Percentiles rank a stretch among this genome's conserved stretches.
These are phyloP conservation scores for Dactylis glomerata DNA, from an alignment of 176 grass and related monocot species.

Conservation along the genomic window DNA sequence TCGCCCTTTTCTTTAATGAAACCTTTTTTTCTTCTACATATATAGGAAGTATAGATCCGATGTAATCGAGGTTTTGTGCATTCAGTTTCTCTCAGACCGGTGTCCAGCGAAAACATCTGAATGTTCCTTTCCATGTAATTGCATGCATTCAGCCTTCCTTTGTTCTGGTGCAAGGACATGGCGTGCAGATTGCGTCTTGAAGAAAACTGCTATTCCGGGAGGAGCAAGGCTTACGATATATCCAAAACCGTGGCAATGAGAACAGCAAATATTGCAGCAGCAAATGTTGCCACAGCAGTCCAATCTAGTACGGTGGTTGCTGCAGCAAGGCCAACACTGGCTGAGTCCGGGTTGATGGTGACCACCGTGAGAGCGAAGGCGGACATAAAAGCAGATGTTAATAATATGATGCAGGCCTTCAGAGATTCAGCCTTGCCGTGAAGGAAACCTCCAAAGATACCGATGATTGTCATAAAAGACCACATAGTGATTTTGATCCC, in stretches of 20 bases:
- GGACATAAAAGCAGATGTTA: constrained; percentile 21
- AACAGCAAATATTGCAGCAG: neutral
- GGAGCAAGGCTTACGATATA: neutral
- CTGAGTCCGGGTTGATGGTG: too few species aligned
- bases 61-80: too few species aligned
- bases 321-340: neutral
- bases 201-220: too few species aligned
- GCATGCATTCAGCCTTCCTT: too few species aligned
- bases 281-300: neutral
- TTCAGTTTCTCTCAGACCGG: too few species aligned
- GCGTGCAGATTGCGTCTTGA: too few species aligned
- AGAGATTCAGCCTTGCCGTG: constrained; percentile 13
- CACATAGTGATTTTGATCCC: constrained; percentile 28
- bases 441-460: constrained; percentile 29
- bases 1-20: too few species aligned
- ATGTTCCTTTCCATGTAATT: too few species aligned
- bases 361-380: neutral
- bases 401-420: constrained; percentile 19
- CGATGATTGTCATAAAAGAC: constrained; percentile 25
- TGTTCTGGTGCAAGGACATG: too few species aligned
- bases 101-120: too few species aligned
- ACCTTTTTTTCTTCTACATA: too few species aligned
- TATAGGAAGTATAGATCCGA: too few species aligned
- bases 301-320: neutral
- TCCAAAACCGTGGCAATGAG: neutral